phyloP scores from a whole-genome alignment of 805 yeast species.

The Lipomyces mesembrius region DNA sequence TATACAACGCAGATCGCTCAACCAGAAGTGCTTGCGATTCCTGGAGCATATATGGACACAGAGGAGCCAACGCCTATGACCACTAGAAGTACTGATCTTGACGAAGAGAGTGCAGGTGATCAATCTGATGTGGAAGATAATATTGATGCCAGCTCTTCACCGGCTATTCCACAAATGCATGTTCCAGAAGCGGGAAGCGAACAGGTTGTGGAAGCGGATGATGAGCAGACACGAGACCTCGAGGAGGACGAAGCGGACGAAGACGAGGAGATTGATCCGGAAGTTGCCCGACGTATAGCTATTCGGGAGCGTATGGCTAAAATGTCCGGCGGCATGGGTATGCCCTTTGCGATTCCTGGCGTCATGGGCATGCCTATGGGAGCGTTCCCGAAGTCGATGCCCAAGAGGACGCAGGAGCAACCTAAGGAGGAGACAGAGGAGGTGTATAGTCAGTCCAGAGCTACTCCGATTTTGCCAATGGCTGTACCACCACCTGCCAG shows the following conservation, averaged over 20 bases:
- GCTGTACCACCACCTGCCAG: constrained; percentile 48
- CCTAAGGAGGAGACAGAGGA: constrained; percentile 37
- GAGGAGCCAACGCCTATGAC: neutral
- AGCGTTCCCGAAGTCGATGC: constrained; percentile 14
- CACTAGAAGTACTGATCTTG: neutral
- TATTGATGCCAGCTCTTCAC: constrained; percentile 3
- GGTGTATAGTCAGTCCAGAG: constrained; percentile 43
- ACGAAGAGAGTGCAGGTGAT: constrained; percentile 6
- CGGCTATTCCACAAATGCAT: constrained; percentile 9
- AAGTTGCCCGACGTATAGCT: constrained; percentile 73
- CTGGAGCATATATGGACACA: neutral
- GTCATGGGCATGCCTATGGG: constrained; percentile 42
- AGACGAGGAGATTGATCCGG: constrained; percentile 70
- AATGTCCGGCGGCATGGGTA: constrained; percentile 78
- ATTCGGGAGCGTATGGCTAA: constrained; percentile 95
- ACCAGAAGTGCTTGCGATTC: constrained; percentile 4
- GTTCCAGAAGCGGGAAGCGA: constrained; percentile 35
- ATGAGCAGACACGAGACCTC: constrained; percentile 48
- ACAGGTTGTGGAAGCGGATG: constrained; percentile 44
- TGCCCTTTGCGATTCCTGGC: constrained; percentile 52
- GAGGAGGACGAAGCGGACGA: constrained; percentile 57
- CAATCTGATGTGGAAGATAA: constrained; percentile 25
- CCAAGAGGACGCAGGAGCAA: constrained; percentile 34
- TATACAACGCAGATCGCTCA: neutral
- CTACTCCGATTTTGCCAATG: constrained; percentile 61